Conservation (phyloP, 805 yeast species). For the Lipomyces yamadae region DNA sequence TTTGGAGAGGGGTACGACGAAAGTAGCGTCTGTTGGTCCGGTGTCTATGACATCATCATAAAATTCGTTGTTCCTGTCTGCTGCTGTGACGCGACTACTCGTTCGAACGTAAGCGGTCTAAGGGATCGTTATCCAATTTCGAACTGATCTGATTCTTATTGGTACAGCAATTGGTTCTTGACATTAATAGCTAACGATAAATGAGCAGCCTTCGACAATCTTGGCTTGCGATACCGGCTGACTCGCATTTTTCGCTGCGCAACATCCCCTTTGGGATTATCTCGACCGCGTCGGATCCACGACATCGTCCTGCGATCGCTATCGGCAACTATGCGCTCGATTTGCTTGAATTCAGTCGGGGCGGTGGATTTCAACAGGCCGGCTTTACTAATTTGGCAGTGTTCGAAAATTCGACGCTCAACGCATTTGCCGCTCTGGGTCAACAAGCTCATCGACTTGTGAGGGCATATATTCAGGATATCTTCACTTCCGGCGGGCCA, state of each 20-base stretch:
- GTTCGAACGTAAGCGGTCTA: neutral
- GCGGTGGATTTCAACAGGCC: constrained; percentile 23
- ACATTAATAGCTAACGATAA: neutral
- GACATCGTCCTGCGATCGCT: constrained; percentile 34
- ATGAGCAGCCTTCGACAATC: constrained; percentile 1
- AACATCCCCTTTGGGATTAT: constrained; percentile 41
- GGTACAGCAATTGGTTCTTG: neutral
- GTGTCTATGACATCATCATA: no score
- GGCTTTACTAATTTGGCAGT: constrained; percentile 22
- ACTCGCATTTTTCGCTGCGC: constrained; percentile 39
- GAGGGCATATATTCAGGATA: constrained; percentile 31
- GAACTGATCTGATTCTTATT: neutral
- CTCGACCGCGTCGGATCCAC: constrained; percentile 20
- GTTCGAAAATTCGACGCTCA: constrained; percentile 30
- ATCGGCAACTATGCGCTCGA: constrained; percentile 40
- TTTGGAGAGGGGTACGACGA: no score
- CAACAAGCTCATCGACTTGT: constrained; percentile 24
- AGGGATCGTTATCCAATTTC: neutral
- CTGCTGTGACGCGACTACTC: no score
- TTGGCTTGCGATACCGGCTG: constrained; percentile 9
- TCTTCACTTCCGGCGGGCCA: constrained; percentile 28
- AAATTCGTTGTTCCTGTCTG: no score
- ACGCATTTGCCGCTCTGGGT: constrained; percentile 38
- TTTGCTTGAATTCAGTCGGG: constrained; percentile 28
- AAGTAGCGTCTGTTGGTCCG: no score